These are phyloP conservation scores for Trematosphaeria pertusa DNA, from an alignment of 2,329 filamentous ascomycete genomes.

Conservation along the genomic window DNA sequence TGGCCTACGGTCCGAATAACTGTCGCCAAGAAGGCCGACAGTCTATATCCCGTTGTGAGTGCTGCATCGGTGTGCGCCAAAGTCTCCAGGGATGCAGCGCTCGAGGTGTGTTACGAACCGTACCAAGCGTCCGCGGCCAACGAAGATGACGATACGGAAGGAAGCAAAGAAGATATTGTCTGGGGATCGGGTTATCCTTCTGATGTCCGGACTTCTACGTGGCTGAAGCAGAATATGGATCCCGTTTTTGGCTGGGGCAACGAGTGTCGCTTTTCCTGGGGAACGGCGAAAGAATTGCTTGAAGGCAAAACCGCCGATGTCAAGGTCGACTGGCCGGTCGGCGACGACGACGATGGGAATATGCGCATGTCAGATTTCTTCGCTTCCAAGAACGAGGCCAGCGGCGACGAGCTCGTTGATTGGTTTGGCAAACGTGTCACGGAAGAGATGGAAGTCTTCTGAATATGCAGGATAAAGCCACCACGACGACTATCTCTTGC, in stretches of 20 bases:
- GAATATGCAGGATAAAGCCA: constrained; percentile 9
- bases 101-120: constrained; percentile 76
- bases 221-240: constrained; percentile 88
- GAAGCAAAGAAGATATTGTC: constrained; percentile 47
- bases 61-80: constrained; percentile 95
- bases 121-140: constrained; percentile 46
- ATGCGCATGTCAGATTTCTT: constrained; percentile 81
- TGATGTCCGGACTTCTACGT: constrained; percentile 78
- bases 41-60: constrained; percentile 88
- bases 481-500: neutral
- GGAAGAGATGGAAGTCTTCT: constrained; percentile 77
- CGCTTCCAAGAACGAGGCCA: constrained; percentile 52
- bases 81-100: constrained; percentile 88
- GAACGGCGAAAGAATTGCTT: constrained; percentile 90
- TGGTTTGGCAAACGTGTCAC: constrained; percentile 84
- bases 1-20: constrained; percentile 72
- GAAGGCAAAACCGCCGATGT: constrained; percentile 73
- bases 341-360: constrained; percentile 70
- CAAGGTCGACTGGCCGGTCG: constrained; percentile 85
- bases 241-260: constrained; percentile 93
- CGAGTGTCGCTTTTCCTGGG: constrained; percentile 95
- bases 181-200: constrained; percentile 97
- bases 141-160: constrained; percentile 38
- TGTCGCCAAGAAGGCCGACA: constrained; percentile 79
- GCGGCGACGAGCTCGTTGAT: constrained; percentile 70